phyloP scores from a whole-genome alignment of 192 early-diverging fungal species.

The Umbelopsis sp. region DNA sequence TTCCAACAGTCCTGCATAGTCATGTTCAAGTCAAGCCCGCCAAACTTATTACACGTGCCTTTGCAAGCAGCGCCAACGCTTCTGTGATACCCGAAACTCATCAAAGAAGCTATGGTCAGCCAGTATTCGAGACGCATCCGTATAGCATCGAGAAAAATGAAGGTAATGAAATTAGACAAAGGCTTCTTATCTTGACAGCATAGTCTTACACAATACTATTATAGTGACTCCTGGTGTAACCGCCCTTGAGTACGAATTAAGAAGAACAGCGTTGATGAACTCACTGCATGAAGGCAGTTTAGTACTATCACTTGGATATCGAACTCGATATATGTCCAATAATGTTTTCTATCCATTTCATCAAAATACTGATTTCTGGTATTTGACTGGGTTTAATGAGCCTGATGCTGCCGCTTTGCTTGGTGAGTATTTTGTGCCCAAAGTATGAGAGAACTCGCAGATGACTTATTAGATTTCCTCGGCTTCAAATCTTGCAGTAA shows the following conservation, averaged over 20 bases:
- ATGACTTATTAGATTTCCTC: not conserved
- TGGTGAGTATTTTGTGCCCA: conserved; percentile 44
- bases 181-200: not conserved
- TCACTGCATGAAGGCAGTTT: conserved; percentile 66
- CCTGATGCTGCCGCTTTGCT: conserved; percentile 79
- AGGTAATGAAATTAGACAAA: conserved; percentile 41
- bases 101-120: conserved; percentile 67
- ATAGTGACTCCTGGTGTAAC: conserved; percentile 80
- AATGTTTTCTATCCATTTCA: conserved; percentile 96
- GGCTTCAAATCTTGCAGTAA: conserved; percentile 32
- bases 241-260: conserved; percentile 72
- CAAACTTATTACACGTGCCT: not conserved
- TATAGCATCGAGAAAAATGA: conserved; percentile 76
- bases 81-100: conserved; percentile 30
- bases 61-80: conserved; percentile 4
- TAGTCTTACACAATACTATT: conserved; percentile 19
- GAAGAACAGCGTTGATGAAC: conserved; percentile 67
- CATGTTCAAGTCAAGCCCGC: not conserved
- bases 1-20: conserved; percentile 6
- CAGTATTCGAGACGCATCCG: conserved; percentile 80
- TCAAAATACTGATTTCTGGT: conserved; percentile 91
- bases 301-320: conserved; percentile 73
- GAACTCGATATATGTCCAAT: conserved; percentile 82
- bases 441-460: not conserved
- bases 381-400: conserved; percentile 89